Conservation (phyloP, 73 alveolate genomes). For the Paramecium pentaurelia region DNA sequence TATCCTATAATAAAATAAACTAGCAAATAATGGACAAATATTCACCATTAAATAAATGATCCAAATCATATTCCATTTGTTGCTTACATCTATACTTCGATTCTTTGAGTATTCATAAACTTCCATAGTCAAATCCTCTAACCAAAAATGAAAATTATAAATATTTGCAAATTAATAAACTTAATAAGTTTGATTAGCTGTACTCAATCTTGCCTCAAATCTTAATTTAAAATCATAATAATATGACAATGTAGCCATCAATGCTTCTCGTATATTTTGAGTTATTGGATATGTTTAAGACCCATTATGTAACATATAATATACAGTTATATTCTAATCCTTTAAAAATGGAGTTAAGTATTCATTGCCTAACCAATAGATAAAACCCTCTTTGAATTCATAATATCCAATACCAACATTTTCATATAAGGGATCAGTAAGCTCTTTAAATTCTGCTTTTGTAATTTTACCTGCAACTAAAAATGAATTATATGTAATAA, state of each 20-base stretch:
- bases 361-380: not conserved
- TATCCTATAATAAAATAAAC: not conserved
- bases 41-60: not conserved
- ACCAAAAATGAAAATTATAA: not conserved
- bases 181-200: constrained; percentile 11
- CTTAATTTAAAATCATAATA: not conserved
- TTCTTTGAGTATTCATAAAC: not conserved
- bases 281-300: not conserved
- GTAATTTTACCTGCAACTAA: not conserved
- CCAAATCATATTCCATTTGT: not conserved
- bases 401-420: not conserved
- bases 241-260: not conserved
- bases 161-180: constrained; percentile 33
- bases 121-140: not conserved
- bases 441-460: not conserved
- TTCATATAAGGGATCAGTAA: not conserved
- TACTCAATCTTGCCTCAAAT: constrained; percentile 1
- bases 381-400: not conserved
- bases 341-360: not conserved
- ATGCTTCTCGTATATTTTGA: not conserved
- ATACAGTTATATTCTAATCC: not conserved
- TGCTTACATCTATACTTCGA: not conserved
- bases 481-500: not conserved
- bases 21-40: not conserved
- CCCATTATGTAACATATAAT: not conserved